phyloP scores from a whole-genome alignment of 257 asterid species.

The Solanum ossicruentum region DNA sequence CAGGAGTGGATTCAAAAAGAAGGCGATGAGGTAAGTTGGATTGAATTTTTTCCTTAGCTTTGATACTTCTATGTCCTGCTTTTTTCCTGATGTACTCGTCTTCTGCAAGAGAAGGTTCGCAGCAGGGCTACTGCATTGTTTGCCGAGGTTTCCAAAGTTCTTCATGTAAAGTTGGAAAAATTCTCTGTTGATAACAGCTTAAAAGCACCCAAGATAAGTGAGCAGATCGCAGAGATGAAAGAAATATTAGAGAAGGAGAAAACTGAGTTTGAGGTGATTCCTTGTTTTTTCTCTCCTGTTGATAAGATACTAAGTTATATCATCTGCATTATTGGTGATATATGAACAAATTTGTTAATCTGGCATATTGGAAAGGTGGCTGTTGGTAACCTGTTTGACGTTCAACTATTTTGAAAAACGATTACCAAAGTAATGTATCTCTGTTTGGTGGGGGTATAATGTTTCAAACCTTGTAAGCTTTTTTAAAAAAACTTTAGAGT shows the following conservation, averaged over 20 bases:
- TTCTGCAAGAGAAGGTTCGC: conserved; percentile 28
- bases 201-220: conserved; percentile 24
- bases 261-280: conserved; percentile 54
- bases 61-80: conserved; percentile 1
- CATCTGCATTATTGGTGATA: not conserved
- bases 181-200: conserved; percentile 11
- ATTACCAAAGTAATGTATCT: not conserved
- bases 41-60: not conserved
- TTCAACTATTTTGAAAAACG: not conserved
- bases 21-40: conserved; percentile 44
- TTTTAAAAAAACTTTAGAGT: not conserved
- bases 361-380: not conserved
- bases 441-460: not conserved
- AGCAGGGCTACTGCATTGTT: conserved; percentile 38
- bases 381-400: not conserved
- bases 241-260: conserved; percentile 47
- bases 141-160: conserved; percentile 40
- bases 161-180: conserved; percentile 34
- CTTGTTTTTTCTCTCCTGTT: not conserved
- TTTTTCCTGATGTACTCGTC: conserved; percentile 5
- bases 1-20: conserved; percentile 66
- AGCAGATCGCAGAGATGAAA: conserved; percentile 39
- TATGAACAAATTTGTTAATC: not conserved
- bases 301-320: not conserved
- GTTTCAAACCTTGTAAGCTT: not conserved